Conservation (phyloP, 2,329 filamentous ascomycete genomes). For the Aspergillus luchuensis region DNA sequence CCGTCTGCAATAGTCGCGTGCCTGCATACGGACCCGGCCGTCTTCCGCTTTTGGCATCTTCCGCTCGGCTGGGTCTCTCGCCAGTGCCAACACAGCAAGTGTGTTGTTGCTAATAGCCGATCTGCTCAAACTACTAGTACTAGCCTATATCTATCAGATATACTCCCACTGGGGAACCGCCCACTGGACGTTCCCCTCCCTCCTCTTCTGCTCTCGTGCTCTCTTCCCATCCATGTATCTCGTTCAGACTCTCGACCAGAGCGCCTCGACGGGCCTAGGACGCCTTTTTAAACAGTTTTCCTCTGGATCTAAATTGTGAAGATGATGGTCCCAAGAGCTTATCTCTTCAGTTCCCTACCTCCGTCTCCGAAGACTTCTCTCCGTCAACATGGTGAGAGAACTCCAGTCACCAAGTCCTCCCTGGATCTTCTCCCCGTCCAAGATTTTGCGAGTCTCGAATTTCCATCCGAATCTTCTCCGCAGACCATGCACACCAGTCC, state of each 20-base stretch:
- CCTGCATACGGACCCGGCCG: conserved; percentile 24
- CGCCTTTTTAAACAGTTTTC: conserved; percentile 17
- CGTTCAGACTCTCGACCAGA: conserved; percentile 42
- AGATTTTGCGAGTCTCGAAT: conserved; percentile 21
- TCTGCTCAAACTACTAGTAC: background rate
- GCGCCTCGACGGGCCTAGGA: conserved; percentile 40
- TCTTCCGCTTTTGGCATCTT: conserved; percentile 22
- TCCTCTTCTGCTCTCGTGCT: conserved; percentile 1
- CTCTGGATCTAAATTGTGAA: conserved; percentile 24
- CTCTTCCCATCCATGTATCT: conserved; percentile 40
- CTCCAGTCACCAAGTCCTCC: conserved; percentile 11
- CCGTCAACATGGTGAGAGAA: conserved; percentile 21
- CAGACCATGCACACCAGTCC: conserved; percentile 32
- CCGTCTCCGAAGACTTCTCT: conserved; percentile 22
- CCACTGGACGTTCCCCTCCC: conserved; percentile 9
- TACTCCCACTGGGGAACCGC: conserved; percentile 6
- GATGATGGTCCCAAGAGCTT: conserved; percentile 48
- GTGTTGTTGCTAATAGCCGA: conserved; percentile 14
- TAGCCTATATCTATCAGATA: conserved; percentile 9
- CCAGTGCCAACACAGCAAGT: conserved; percentile 24
- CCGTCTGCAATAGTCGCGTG: conserved; percentile 21
- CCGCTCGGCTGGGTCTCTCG: conserved; percentile 14
- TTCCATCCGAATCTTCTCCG: conserved; percentile 16
- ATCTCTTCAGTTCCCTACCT: conserved; percentile 38
- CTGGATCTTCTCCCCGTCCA: conserved; percentile 12